Evolutionary conservation across 495 filamentous ascomycete genomes (phyloP), one percentile per base, ranked within the genome.

Genomic region (Terfezia boudieri): DNA sequence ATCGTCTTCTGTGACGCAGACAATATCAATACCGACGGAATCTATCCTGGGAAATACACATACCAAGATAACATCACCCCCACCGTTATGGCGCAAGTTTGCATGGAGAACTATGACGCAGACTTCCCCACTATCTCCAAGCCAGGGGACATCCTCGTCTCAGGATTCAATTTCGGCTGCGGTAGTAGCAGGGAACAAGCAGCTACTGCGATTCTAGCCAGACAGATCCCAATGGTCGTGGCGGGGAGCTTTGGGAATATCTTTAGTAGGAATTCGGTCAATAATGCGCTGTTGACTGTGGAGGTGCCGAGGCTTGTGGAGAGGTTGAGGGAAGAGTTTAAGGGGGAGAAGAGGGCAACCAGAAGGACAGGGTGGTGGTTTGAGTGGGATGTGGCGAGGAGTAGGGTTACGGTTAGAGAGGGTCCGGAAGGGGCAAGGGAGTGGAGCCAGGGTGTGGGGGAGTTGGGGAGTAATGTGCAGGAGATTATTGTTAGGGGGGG

Each of bases 61-160:
- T 95, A 94, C 68, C 85, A 88, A 62, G 88, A 95, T 65, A 76
- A 83, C 64, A 73, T 95, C 10, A 70, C 84, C 0, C 67, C 62
- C 0, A 77, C 82, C 48, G 79, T 75, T 32, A 95, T 95, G 88
- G 86, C 86, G 0, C 66, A 81, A 59, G 87, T 89, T 1, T 86
- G 81, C 67, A 93, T 98, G 85, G 71, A 78, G 59, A 98, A 98
- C 71, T 98, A 93, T 68, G 89, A 96, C 65, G 60, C 72, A 0
- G 54, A 65, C 5, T 95, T 98, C 66, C 59, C 69, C 5, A 54
- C 63, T 0, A 68, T 80, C 38, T 77, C 82, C 22, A 71, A 73
- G 50, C 56, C 71, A 0, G 78, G 78, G 14, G 88, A 95, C 60
- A 81, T 95, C 58, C 73, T 95, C 0, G 86, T 96, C 8, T 65